Conservation (phyloP, 805 yeast species). For the Myxozyma neglecta region DNA sequence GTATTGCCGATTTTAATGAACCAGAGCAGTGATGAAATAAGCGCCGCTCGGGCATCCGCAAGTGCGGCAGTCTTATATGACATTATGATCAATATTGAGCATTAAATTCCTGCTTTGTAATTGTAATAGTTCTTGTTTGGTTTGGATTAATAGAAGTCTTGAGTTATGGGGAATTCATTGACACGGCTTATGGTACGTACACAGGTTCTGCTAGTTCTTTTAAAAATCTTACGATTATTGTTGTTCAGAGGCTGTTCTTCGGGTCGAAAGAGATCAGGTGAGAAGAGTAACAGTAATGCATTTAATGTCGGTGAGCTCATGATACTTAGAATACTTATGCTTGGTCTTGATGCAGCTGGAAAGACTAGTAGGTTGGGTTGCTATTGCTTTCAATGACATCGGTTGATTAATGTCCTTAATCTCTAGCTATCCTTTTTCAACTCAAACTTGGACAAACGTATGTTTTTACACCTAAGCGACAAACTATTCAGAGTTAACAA, state of each 20-base stretch:
- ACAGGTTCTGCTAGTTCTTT: background rate
- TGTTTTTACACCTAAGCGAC: background rate
- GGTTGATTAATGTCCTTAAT: background rate
- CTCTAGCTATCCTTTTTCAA: constrained; percentile 66
- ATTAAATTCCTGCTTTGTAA: background rate
- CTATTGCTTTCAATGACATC: background rate
- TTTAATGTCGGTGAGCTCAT: background rate
- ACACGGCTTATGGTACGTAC: constrained; percentile 18
- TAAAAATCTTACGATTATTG: background rate
- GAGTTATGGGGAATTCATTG: constrained; percentile 22
- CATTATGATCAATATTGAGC: no score
- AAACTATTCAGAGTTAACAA: background rate
- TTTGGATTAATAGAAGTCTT: background rate
- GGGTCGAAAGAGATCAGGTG: constrained; percentile 26
- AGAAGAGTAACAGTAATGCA: background rate
- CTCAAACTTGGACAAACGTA: constrained; percentile 41
- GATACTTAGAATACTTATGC: constrained; percentile 64
- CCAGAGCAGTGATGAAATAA: no score
- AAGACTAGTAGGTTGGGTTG: constrained; percentile 40
- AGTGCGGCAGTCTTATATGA: no score
- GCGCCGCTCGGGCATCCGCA: no score
- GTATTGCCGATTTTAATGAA: no score
- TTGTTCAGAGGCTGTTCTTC: constrained; percentile 15
- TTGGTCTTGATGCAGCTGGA: constrained; percentile 91
- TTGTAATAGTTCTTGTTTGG: background rate